Percentiles rank a stretch among this genome's conserved stretches.
Evolutionary conservation across 345 rosid genomes (phyloP).

Genomic region (Salix arbutifolia): DNA sequence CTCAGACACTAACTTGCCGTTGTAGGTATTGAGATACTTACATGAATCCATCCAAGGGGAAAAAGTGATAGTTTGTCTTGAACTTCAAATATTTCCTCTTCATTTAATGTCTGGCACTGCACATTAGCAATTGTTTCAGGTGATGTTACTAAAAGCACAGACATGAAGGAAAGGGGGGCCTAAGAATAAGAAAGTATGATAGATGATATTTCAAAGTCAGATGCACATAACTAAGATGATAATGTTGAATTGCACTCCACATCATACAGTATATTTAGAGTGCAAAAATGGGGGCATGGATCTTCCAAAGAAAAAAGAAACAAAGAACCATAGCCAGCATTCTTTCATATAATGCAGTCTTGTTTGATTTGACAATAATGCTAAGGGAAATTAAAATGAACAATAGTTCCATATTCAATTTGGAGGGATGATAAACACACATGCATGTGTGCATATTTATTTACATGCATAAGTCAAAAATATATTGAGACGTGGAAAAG

Average conservation of each 20-base stretch:
- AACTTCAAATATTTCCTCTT: conserved; percentile 93
- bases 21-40: conserved; percentile 33
- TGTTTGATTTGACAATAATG: not conserved
- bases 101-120: conserved; percentile 86
- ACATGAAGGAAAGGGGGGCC: not conserved
- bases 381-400: not conserved
- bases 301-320: not conserved
- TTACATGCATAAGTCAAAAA: not conserved
- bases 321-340: not conserved
- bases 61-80: conserved; percentile 77
- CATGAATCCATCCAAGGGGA: conserved; percentile 97
- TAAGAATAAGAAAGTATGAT: not conserved
- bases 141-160: not conserved
- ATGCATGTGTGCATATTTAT: no score
- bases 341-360: not conserved
- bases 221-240: not conserved
- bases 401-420: not conserved
- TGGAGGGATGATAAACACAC: not conserved
- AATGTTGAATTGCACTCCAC: not conserved
- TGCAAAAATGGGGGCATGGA: not conserved
- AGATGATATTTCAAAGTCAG: not conserved
- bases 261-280: not conserved
- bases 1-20: not conserved
- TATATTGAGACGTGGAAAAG: not conserved
- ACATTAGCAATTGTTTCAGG: conserved; percentile 10